Evolutionary conservation across 1,284 basidiomycete genomes (phyloP), one percentile per base, ranked within the genome.

Genomic region (Cutaneotrichosporon sp.): DNA sequence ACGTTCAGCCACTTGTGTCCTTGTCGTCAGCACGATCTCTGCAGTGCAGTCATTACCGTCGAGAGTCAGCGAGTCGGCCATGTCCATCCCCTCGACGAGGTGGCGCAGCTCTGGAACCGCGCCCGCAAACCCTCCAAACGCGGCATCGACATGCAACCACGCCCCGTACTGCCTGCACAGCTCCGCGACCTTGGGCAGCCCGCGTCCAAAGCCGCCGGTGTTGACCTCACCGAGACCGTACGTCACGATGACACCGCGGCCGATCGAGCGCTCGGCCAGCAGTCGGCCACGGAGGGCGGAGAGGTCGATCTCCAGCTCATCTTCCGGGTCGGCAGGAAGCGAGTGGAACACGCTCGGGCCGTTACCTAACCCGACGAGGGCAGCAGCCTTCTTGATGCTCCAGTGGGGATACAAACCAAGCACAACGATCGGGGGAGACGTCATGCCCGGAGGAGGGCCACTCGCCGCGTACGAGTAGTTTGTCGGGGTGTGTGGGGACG

Each of bases 91-190:
- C 9, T 75, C 64, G 2, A 70, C 70, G 11, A 82, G 71, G 49
- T 76, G 72, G 5, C 64, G 49, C n/a, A 82, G 72, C 18, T 80
- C 80, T 11, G 82, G 81, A 46, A 82, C 71, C 0, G 83, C 68
- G 13, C 74, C 73, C 0, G 81, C 83, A 56, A 85, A 84, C 0
- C 58, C 58, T 10, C 58, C 58, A 31, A 60, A 60, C 21, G 58
- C 58, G 2, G 80, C 84, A 69, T 85, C 84, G 38, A 84, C 73
- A 68, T 85, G 84, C 4, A 85, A 69, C 84, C 84, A 85, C 0
- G 81, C 82, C 9, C 40, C 40, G 64, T 82, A 81, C 32, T 64
- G 46, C 58, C 78, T 76, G 62, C 82, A 84, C 32, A 84, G 68
- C 4, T 58, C 62, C 4, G 80, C 75, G 11, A 84, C 73, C 3